Evolutionary conservation across 1,284 basidiomycete genomes (phyloP).

Genomic region (Ustilago esculenta): DNA sequence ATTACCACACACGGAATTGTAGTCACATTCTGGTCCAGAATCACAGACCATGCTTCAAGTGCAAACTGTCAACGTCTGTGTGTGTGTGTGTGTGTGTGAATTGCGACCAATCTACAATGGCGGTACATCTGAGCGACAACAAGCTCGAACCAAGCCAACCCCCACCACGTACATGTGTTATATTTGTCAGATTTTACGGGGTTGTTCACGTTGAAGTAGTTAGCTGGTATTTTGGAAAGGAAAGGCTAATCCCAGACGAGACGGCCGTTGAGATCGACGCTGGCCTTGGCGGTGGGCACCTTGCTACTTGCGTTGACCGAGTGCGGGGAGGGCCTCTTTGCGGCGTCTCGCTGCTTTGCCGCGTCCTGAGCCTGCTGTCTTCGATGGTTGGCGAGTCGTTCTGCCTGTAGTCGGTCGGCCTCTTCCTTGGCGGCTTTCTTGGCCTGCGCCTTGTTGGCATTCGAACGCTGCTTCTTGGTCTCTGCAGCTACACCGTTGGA

Average conservation of each 20-base stretch:
- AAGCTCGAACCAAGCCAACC: too few species aligned
- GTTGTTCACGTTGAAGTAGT: too few species aligned
- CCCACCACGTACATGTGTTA: too few species aligned
- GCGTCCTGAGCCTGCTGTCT: constrained; percentile 40
- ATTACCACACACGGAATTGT: too few species aligned
- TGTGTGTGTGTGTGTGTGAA: too few species aligned
- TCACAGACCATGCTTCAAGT: too few species aligned
- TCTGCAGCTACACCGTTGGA: constrained; percentile 2
- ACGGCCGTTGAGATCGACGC: constrained; percentile 42
- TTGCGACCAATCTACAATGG: too few species aligned
- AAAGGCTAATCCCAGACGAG: constrained; percentile 52
- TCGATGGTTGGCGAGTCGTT: constrained; percentile 50
- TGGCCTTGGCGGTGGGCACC: constrained; percentile 28
- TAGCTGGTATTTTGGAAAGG: too few species aligned
- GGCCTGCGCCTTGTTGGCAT: constrained; percentile 53
- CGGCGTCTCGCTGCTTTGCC: constrained; percentile 22
- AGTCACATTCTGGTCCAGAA: too few species aligned
- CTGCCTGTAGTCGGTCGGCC: constrained; percentile 49
- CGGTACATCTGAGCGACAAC: too few species aligned
- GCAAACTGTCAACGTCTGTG: too few species aligned
- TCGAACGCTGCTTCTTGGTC: constrained; percentile 59
- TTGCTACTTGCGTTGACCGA: constrained; percentile 11
- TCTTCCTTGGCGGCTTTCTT: constrained; percentile 55
- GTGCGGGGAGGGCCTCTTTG: constrained; percentile 19
- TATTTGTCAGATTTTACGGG: too few species aligned